Evolutionary conservation across 345 rosid species (phyloP).

Genomic region (Chamaenerion angustifolium): DNA sequence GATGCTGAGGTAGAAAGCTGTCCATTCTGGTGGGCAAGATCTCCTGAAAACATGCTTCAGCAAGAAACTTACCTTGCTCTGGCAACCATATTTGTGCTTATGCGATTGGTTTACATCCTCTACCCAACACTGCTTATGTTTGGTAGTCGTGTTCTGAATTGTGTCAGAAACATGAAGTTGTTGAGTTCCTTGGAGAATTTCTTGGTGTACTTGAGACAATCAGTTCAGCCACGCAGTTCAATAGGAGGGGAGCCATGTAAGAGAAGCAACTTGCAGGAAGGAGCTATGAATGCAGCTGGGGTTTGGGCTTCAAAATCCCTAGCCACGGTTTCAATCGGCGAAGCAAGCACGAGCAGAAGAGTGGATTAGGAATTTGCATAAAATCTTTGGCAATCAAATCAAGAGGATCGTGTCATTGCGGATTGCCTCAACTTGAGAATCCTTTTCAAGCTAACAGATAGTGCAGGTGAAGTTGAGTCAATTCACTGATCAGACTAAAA

Average conservation of each 20-base stretch:
- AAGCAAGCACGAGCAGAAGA: slow-evolving; percentile 56
- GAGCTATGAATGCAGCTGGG: slow-evolving; percentile 79
- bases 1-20: slow-evolving; percentile 56
- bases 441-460: neutral
- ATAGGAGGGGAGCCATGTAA: slow-evolving; percentile 65
- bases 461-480: neutral
- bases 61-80: slow-evolving; percentile 76
- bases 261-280: slow-evolving; percentile 79
- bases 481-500: neutral
- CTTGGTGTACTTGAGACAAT: slow-evolving; percentile 34
- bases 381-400: neutral
- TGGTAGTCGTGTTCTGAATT: slow-evolving; percentile 36
- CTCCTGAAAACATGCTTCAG: slow-evolving; percentile 73
- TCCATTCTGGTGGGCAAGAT: slow-evolving; percentile 92
- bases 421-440: neutral
- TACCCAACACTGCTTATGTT: slow-evolving; percentile 35
- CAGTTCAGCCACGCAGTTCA: slow-evolving; percentile 35
- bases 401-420: neutral
- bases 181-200: slow-evolving; percentile 59
- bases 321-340: slow-evolving; percentile 82
- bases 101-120: slow-evolving; percentile 40
- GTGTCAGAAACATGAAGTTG: slow-evolving; percentile 27
- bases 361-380: slow-evolving; percentile 1
- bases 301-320: slow-evolving; percentile 94
- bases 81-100: slow-evolving; percentile 56